Percentiles rank a stretch among this genome's conserved stretches.
Evolutionary conservation across 306 rosid species (phyloP).

Genomic region (Gleditsia sinensis): DNA sequence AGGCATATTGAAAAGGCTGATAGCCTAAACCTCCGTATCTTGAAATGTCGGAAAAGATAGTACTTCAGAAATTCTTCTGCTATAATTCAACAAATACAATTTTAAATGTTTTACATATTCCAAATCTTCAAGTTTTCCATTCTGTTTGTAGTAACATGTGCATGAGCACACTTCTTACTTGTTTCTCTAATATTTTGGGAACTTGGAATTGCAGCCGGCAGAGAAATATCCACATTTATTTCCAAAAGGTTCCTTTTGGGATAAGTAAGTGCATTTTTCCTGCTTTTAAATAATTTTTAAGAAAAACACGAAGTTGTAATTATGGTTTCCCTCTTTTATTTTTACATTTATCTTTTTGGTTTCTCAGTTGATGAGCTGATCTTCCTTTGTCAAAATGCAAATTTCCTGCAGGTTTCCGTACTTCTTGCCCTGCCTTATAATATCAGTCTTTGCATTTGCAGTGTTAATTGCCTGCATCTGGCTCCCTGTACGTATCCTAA

Average conservation of each 20-base stretch:
- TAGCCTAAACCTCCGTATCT: background rate
- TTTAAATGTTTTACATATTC: background rate
- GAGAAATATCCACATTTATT: slow-evolving; percentile 76
- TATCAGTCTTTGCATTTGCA: slow-evolving; percentile 36
- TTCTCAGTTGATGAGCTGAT: background rate
- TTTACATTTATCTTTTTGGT: background rate
- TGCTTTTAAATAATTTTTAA: background rate
- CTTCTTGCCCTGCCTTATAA: slow-evolving; percentile 42
- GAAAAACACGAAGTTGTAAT: background rate
- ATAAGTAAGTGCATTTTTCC: slow-evolving; percentile 57
- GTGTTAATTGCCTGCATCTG: slow-evolving; percentile 40
- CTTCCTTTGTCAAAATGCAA: slow-evolving; percentile 20
- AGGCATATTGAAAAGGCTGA: background rate
- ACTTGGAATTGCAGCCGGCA: slow-evolving; percentile 60
- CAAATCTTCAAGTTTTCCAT: background rate
- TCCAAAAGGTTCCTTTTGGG: slow-evolving; percentile 63
- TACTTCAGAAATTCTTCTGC: background rate
- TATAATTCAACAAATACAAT: background rate
- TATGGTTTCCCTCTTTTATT: background rate
- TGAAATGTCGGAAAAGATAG: background rate
- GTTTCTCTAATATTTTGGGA: slow-evolving; percentile 9
- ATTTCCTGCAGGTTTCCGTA: slow-evolving; percentile 49
- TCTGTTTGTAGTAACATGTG: background rate
- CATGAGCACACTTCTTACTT: background rate
- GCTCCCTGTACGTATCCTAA: slow-evolving; percentile 47